Evolutionary conservation across 2,329 filamentous ascomycete genomes (phyloP).

Genomic region (Venturiaceae sp.): DNA sequence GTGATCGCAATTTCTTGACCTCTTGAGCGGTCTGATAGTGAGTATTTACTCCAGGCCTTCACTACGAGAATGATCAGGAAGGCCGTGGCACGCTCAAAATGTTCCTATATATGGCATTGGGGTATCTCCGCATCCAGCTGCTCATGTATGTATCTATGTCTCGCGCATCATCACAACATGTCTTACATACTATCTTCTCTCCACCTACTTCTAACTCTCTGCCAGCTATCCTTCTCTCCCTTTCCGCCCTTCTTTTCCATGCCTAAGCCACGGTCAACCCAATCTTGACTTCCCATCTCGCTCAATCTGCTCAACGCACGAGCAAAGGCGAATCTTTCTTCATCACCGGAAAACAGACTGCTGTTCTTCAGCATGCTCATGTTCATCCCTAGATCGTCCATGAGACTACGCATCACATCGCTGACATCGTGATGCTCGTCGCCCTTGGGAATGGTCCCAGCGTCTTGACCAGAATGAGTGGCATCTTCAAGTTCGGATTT

Average conservation of each 20-base stretch:
- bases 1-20: too few species aligned
- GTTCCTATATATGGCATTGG: too few species aligned
- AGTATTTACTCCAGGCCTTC: too few species aligned
- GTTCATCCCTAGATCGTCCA: constrained; percentile 81
- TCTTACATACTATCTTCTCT: constrained; percentile 39
- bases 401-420: constrained; percentile 65
- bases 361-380: constrained; percentile 78
- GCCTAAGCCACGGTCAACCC: constrained; percentile 73
- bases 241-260: constrained; percentile 56
- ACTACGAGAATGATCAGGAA: too few species aligned
- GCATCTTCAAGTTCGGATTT: constrained; percentile 37
- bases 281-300: constrained; percentile 91
- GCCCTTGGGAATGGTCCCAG: constrained; percentile 28
- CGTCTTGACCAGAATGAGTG: constrained; percentile 29
- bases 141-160: too few species aligned
- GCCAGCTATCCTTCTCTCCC: constrained; percentile 55
- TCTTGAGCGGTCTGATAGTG: too few species aligned
- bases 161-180: neutral
- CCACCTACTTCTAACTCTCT: constrained; percentile 55
- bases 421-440: constrained; percentile 46
- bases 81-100: too few species aligned
- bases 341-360: constrained; percentile 83
- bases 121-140: neutral
- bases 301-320: constrained; percentile 72
- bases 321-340: constrained; percentile 94